Evolutionary conservation across 2,329 filamentous ascomycete genomes (phyloP).

Genomic region (Mycocentrospora acerina): DNA sequence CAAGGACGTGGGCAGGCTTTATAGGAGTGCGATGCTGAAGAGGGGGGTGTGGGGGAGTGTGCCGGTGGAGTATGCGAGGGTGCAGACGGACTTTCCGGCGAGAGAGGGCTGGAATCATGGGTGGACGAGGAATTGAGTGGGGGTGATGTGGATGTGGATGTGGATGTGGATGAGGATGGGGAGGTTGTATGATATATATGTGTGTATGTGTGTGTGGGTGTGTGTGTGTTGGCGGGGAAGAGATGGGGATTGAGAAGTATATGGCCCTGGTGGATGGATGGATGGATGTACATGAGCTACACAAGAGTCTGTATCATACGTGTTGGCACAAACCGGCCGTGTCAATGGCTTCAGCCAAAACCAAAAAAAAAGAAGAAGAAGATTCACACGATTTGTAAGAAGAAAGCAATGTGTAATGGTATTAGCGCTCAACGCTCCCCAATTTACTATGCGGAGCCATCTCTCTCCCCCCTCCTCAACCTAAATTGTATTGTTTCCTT

Average conservation of each 20-base stretch:
- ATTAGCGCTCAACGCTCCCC: slow-evolving; percentile 16
- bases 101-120: slow-evolving; percentile 86
- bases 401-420: slow-evolving; percentile 11
- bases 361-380: no score
- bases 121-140: slow-evolving; percentile 68
- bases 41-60: slow-evolving; percentile 80
- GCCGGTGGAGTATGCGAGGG: slow-evolving; percentile 87
- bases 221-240: no score
- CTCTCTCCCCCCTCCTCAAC: no score
- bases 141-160: not conserved
- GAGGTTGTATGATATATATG: slow-evolving; percentile 12
- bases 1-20: slow-evolving; percentile 70
- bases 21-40: slow-evolving; percentile 88
- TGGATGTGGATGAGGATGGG: not conserved
- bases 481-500: no score
- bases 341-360: no score
- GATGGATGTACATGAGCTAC: no score
- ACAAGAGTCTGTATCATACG: no score
- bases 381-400: not conserved
- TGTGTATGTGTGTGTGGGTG: not conserved
- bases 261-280: no score
- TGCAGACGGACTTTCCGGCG: slow-evolving; percentile 80
- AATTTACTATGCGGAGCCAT: slow-evolving; percentile 7
- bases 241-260: no score
- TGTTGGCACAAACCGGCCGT: no score